These are phyloP conservation scores for Xylaria sp. DNA, from an alignment of 2,329 filamentous ascomycete species.

Conservation along the genomic window DNA sequence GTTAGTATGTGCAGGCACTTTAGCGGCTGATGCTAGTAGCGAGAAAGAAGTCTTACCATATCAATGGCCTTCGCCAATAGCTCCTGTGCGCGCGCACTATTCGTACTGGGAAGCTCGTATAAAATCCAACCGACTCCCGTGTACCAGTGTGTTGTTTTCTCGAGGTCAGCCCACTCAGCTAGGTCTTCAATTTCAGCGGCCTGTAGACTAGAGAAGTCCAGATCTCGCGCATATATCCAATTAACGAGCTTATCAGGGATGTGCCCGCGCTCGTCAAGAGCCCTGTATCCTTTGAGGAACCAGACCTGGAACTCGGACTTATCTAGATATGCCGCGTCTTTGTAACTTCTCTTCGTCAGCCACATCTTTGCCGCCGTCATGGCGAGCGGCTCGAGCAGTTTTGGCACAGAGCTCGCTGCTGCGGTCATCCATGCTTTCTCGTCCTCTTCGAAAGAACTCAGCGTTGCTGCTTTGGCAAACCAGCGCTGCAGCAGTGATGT, in stretches of 20 bases:
- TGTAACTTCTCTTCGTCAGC: slow-evolving; percentile 17
- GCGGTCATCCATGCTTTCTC: slow-evolving; percentile 6
- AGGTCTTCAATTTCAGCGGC: slow-evolving; percentile 9
- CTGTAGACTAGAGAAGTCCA: not conserved
- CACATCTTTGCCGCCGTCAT: slow-evolving; percentile 16
- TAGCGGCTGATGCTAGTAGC: not conserved
- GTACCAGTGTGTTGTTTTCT: slow-evolving; percentile 22
- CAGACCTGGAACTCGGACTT: slow-evolving; percentile 21
- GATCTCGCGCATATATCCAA: slow-evolving; percentile 11
- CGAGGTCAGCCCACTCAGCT: slow-evolving; percentile 15
- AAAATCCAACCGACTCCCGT: slow-evolving; percentile 15
- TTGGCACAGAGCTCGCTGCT: slow-evolving; percentile 9
- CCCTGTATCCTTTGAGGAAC: slow-evolving; percentile 18
- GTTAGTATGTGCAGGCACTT: not conserved
- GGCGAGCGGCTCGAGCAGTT: slow-evolving; percentile 13
- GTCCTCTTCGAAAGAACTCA: not conserved
- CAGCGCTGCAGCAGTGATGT: slow-evolving; percentile 16
- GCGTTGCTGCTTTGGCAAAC: slow-evolving; percentile 10
- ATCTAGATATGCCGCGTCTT: slow-evolving; percentile 7
- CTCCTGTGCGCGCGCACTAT: slow-evolving; percentile 9
- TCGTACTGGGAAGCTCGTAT: not conserved
- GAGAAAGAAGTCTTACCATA: not conserved
- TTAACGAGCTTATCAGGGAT: slow-evolving; percentile 8
- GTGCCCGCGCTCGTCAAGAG: slow-evolving; percentile 9
- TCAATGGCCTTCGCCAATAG: slow-evolving; percentile 14